Base-by-base conservation (phyloP, 1,139 yeast species). In the Hyphopichia pseudoburtonii region DNA sequence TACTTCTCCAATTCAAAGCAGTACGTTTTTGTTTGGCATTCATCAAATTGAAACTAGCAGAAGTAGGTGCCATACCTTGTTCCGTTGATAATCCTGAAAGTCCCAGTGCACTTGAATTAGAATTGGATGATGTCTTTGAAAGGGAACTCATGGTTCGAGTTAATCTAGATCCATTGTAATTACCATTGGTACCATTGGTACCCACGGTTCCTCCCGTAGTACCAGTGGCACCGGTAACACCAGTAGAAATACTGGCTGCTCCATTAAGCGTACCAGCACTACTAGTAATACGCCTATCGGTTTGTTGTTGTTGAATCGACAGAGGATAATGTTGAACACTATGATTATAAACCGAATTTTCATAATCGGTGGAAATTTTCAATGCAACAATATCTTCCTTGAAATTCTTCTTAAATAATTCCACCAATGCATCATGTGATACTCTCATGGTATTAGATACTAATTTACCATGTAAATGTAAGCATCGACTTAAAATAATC, bases 351-450 rank as follows among this genome's bases (percentile, higher is more conserved):
- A 47, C 46, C 22, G 46, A 36, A 31, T 53, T 43, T 2, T 65
- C 69, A 43, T 62, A 58, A 39, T 64, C 67, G 16, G 71, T 64
- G 5, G 59, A 50, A 28, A 70, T 52, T 52, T 57, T 63, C 57
- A 67, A 64, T 17, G 41, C 48, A 34, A 51, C 70, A 40, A 88
- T 80, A 52, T 88, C 96, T 7, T 69, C 76, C 27, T 69, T 66
- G 60, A 87, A 88, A 57, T 87, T 86, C 64, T 76, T 76, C 50
- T 71, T 71, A 61, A 77, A 87, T 43, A 87, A 63, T 36, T 75
- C 78, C 25, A 80, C 76, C 60, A 88, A 66, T 14, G 82, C 76
- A 17, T 76, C 77, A 53, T 88, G 96, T 22, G 88, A 75, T 2
- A 76, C 73, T 46, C 67, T 75, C 67, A 85, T 67, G 12, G 69